Base-by-base conservation (phyloP, 345 rosid species). In the Eucalyptus regnans region DNA sequence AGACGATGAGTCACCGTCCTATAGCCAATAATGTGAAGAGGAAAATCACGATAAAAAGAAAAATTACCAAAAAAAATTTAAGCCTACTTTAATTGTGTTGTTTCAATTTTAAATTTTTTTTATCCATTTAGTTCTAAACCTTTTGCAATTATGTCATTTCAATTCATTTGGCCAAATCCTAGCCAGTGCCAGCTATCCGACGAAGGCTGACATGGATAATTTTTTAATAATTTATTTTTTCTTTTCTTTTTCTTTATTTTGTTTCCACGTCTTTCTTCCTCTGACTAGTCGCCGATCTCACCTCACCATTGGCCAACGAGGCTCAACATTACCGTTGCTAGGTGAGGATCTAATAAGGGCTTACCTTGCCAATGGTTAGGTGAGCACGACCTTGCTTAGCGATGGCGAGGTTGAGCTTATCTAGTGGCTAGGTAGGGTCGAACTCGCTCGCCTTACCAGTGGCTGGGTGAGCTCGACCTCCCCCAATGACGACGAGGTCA, bases 241-340 rank as follows among this genome's bases (percentile, higher is more conserved):
- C 23, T 52, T 52, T 52, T 52, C 9, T 52, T 18, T 52, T 52
- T 52, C 23, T 18, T 52, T 52, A 17, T 52, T 0, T 20, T 52
- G 8, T 52, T 52, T 52, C 10, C 25, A 52, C 58, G 8, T 52
- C 58, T 7, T 52, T 52, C 58, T 20, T 52, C 10, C 25, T 20
- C 1, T 52, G 0, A 7, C 56, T 0, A 51, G 22, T 52, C 0
- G 4, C 23, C 4, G 2, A 0, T 52, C 58, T 52, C 58, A 52
- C 58, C 58, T 52, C 1, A 1, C 58, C 58, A 52, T 2, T 7
- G 0, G 25, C 58, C 5, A 20, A 0, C 0, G 0, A 52, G 25
- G 58, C 25, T 52, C 58, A 52, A 52, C 10, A 1, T 52, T 52
- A 52, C 25, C 25, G 0, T 52, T 18, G 10, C 5, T 52, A 20